Base-by-base conservation (phyloP, 169 alveolate species). In the Plasmodium falciparum region DNA sequence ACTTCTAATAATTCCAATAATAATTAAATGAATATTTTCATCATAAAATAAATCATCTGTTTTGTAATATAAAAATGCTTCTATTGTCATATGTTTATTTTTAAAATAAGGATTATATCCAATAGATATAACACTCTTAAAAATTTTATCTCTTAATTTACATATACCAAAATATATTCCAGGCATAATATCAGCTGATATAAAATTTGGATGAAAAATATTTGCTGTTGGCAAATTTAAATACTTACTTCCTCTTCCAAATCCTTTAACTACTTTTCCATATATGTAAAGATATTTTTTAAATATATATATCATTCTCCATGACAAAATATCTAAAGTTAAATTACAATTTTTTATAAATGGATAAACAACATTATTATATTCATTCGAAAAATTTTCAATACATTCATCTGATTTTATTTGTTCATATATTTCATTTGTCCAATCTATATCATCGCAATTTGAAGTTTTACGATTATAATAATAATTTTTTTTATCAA, bases 231-330 rank as follows among this genome's bases (percentile, higher is more conserved):
- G 91, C 1, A 83, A 43, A 29, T 83, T 83, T 45, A 83, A 58
- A 45, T 83, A 83, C 71, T 83, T 83, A 69, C 91, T 83, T 13
- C 91, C 91, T 43, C 91, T 54, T 11, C 91, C 91, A 69, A 70
- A 83, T 22, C 91, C 91, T 33, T 83, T 83, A 29, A 83, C 91
- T 11, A 83, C 91, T 11, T 71, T 59, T 52, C 91, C 91, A 50
- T 67, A 65, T 11, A 83, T 83, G 63, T 70, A 70, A 33, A 83
- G 47, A 61, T 70, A 83, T 54, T 83, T 83, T 39, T 83, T 67
- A 50, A 83, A 83, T 45, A 83, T 71, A 22, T 83, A 83, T 56
- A 83, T 69, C n/a, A 70, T 67, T 49, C 74, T 62, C 91, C 91
- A 83, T 20, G 91, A 83, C n/a, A 69, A 33, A n/a, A 83, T 63